phyloP scores from a whole-genome alignment of 805 yeast genomes.

The Lachancea meyersii region DNA sequence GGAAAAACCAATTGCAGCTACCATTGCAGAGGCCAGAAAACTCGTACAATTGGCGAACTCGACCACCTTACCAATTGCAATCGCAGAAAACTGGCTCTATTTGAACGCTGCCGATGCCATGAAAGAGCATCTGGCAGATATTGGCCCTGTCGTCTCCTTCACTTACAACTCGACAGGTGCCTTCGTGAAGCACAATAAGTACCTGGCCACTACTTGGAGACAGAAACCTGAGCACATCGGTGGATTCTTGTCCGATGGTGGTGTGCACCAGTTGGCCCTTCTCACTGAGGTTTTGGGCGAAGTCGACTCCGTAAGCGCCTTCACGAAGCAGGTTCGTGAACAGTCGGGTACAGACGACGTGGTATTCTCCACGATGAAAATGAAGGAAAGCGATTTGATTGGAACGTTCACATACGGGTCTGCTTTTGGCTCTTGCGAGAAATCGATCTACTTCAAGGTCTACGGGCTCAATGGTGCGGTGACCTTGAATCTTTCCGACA shows the following conservation, averaged over 20 bases:
- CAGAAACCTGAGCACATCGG: conserved; percentile 87
- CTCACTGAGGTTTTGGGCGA: conserved; percentile 77
- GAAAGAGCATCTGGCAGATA: conserved; percentile 53
- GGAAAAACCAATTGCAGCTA: conserved; percentile 93
- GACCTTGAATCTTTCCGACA: conserved; percentile 52
- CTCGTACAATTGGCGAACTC: conserved; percentile 60
- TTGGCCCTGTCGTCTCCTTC: conserved; percentile 67
- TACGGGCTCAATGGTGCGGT: conserved; percentile 78
- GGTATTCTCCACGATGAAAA: conserved; percentile 59
- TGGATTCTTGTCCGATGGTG: conserved; percentile 89
- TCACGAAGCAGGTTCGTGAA: conserved; percentile 68
- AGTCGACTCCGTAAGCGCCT: conserved; percentile 64
- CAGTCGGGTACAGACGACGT: conserved; percentile 80
- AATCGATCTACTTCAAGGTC: conserved; percentile 58
- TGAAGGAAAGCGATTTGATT: conserved; percentile 54
- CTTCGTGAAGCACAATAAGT: conserved; percentile 54
- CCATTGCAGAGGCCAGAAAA: conserved; percentile 69
- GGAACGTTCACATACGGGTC: conserved; percentile 88
- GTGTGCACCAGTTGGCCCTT: conserved; percentile 90
- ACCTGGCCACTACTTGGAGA: conserved; percentile 77
- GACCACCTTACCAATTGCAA: conserved; percentile 61
- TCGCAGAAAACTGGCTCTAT: conserved; percentile 85
- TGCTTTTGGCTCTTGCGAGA: conserved; percentile 76
- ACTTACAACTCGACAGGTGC: conserved; percentile 72
- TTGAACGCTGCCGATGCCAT: conserved; percentile 52